Base-by-base conservation (phyloP, 768 basidiomycete species). In the Psilocybe sp. region DNA sequence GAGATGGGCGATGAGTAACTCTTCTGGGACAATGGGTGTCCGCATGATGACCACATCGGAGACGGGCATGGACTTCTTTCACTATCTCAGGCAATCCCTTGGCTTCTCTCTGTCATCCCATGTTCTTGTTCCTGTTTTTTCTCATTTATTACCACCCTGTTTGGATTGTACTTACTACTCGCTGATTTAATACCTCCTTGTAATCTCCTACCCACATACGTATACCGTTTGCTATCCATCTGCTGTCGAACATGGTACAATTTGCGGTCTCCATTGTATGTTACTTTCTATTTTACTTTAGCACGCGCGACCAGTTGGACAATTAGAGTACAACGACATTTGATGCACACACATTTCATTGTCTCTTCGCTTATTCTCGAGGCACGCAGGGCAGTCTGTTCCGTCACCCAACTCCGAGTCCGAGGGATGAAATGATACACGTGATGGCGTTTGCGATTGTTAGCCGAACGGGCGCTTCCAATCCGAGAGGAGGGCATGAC, bases 1-100 rank as follows among this genome's bases (percentile, higher is more conserved):
- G 69, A 68, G 18, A 61, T 67, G 63, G 69, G 70, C 40, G 66
- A 65, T 40, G 64, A 61, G 35, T 64, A 62, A 57, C 40, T 44
- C 46, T 42, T 33, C 43, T 44, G 14, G 36, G n/a, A 33, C 10
- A 20, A 40, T 38, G 44, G 15, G 44, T 43, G 16, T 28, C n/a
- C 18, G 37, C 18, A 38, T 38, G 37, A 18, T 38, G n/a, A 3
- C 18, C n/a, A 18, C 14, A 28, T 28, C n/a, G n/a, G n/a, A n/a
- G n/a, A n/a, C n/a, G n/a, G n/a, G n/a, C n/a, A 7, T 28, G 23
- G 23, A 7, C 23, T 28, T 28, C 23, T 28, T 28, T 28, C 23
- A 28, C 42, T 42, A 52, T 44, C 40, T 32, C 44, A 42, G 41
- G 45, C 46, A 47, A 50, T 46, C 52, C 51, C 52, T 55, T 57